Evolutionary conservation across 441 rosid genomes (phyloP), one percentile per base, ranked within the genome.

Genomic region (Erodium texanum): DNA sequence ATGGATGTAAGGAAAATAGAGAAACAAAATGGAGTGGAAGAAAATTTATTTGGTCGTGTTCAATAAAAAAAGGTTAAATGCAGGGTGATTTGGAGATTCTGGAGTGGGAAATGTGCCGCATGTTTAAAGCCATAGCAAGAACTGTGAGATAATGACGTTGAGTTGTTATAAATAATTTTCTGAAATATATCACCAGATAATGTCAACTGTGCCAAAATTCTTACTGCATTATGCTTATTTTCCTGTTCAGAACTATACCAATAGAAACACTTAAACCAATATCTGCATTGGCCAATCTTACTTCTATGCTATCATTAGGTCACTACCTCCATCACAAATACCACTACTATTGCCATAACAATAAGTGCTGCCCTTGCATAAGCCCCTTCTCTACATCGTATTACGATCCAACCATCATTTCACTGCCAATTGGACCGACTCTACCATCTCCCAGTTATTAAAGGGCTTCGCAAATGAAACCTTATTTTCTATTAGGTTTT

Each of bases 361-460:
- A 23, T 59, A 19, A 59, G 23, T 59, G 64, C 64, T 59, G 27
- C 15, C 32, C 22, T 59, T 59, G 64, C 14, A 22, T 59, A 59
- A 59, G 27, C 32, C 7, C n/a, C 27, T 8, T 24, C 32, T 3
- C 64, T 22, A 27, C 32, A 23, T 24, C 64, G 15, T 48, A 48
- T 3, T 12, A 48, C 3, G 54, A 48, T 14, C 54, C 18, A 48
- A 59, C 64, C 64, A 11, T 59, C 16, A 23, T 59, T 20, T 23
- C 15, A 59, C 54, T 20, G 63, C 23, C 27, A 22, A 8, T 19
- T 1, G 5, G 63, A 23, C 29, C 63, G 9, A 8, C 63, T 23
- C n/a, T 59, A 11, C 63, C 15, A 22, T 52, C 22, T 52, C 29
- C 63, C n/a, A 23, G 29, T 22, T 59, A 59, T 59, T 59, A 59